Base-by-base conservation (phyloP, 2,329 filamentous ascomycete species). In the Pyricularia sp. region DNA sequence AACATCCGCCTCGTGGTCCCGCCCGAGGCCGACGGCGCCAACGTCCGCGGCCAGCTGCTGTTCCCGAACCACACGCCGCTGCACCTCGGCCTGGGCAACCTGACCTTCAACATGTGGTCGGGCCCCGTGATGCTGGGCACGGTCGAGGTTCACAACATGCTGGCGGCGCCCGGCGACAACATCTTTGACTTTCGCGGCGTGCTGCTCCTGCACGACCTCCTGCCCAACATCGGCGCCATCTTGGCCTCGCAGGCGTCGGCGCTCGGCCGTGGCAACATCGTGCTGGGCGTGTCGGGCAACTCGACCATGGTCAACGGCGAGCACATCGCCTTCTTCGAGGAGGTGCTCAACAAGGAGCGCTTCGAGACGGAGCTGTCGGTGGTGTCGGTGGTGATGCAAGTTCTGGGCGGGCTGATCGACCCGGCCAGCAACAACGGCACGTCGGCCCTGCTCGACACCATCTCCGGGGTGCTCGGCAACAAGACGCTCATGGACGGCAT, bases 11-110 rank as follows among this genome's bases (percentile, higher is more conserved):
- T 84, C 6, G 69, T 81, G 14, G 70, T 81, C 2, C 78, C 80
- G 0, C 72, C 79, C 1, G 70, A 72, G 28, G 73, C 74, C 0
- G 77, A 81, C 20, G 80, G 80, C 12, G 77, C 76, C 66, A 84
- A 84, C 71, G 73, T 84, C 68, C 76, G 75, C 30, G 82, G 82
- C 1, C 74, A 75, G 1, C 74, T 83, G 10, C 80, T 77, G 63
- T 72, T 85, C 20, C 83, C 83, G 1, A 85, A 85, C 71, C 74
- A 76, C 42, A 81, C 81, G 2, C 73, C 78, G 0, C 75, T 85
- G 2, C 78, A 78, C 0, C 79, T 84, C 6, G 79, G 78, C 0
- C 75, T 83, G 3, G 82, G 83, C 12, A 81, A 84, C 71, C 66
- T 84, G n/a, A 81, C 80, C 0, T 77, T 84, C 20, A 81, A 83